Evolutionary conservation across 192 early-diverging fungal species (phyloP), one percentile per base, ranked within the genome.

Genomic region (Geosiphon pyriformis): DNA sequence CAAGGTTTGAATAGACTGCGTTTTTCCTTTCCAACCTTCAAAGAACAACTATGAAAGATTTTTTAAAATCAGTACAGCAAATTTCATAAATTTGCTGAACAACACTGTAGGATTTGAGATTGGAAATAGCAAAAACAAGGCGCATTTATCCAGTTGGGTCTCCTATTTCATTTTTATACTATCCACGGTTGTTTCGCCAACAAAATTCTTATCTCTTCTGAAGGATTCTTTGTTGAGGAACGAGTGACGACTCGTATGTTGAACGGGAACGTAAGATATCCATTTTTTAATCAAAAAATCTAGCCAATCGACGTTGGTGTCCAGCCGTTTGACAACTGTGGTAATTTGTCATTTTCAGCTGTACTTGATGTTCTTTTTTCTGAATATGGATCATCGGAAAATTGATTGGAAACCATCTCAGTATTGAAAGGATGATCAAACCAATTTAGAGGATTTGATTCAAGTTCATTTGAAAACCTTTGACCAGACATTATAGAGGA

Each of bases 281-380:
- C 37, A 42, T 42, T 10, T 42, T 42, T 15, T 42, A 10, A 15
- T 42, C 7, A 42, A 15, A 6, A 15, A 42, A 42, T 10, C 37
- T 60, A 60, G 58, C 58, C 58, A 37, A 60, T 60, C 7, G 58
- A 60, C 4, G 58, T 33, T 23, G 31, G 58, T 10, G 58, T 37
- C 58, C 58, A 60, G 33, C 58, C 58, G 25, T 7, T 4, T 37
- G 31, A 37, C 23, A 46, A 60, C 6, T 60, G 25, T n/a, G 30
- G 58, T 17, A 60, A 60, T 60, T 33, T 4, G n/a, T n/a, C n/a
- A 37, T 37, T 32, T 4, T 25, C 20, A 37, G 58, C 10, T 22
- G 29, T 12, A 22, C 15, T 60, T 20, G 58, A 20, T 60, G 6
- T 3, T 46, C 20, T 30, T 22, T 4, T 8, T 22, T 37, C 34